Evolutionary conservation across 1,284 basidiomycete species (phyloP).

Genomic region (Moesziomyces sp.): DNA sequence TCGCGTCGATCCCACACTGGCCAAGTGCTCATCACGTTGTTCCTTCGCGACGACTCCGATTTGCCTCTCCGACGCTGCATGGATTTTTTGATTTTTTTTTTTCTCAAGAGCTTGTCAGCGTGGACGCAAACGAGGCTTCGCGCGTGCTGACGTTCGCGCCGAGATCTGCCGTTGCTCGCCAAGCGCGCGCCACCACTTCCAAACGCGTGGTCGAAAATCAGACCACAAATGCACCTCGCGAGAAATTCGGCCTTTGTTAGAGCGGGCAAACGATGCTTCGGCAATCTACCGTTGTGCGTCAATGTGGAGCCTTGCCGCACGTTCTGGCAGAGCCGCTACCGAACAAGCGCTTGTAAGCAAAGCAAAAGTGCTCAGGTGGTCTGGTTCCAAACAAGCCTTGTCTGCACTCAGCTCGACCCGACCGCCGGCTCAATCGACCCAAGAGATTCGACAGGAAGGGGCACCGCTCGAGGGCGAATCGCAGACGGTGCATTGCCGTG

Average conservation of each 20-base stretch:
- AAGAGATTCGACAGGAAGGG: neutral
- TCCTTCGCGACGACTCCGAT: neutral
- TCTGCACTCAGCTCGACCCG: too few species aligned
- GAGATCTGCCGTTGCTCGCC: neutral
- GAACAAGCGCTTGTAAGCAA: too few species aligned
- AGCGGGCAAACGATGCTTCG: neutral
- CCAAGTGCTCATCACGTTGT: neutral
- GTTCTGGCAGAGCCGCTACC: too few species aligned
- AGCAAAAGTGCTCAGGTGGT: too few species aligned
- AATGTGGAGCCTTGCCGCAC: too few species aligned
- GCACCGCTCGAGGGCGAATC: too few species aligned
- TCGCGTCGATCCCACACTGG: conserved; percentile 17
- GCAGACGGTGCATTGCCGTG: too few species aligned
- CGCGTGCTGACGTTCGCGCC: conserved; percentile 3
- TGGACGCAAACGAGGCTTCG: too few species aligned
- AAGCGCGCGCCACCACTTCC: neutral
- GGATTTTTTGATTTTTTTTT: neutral
- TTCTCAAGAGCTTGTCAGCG: neutral
- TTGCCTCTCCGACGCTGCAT: neutral
- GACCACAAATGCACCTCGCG: conserved; percentile 13
- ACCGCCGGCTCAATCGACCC: neutral
- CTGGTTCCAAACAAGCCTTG: too few species aligned
- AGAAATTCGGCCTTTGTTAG: neutral
- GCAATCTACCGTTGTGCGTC: neutral
- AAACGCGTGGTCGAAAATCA: conserved; percentile 18